Evolutionary conservation across 176 grass and related monocot species (phyloP).

Genomic region (Otatea glauca): DNA sequence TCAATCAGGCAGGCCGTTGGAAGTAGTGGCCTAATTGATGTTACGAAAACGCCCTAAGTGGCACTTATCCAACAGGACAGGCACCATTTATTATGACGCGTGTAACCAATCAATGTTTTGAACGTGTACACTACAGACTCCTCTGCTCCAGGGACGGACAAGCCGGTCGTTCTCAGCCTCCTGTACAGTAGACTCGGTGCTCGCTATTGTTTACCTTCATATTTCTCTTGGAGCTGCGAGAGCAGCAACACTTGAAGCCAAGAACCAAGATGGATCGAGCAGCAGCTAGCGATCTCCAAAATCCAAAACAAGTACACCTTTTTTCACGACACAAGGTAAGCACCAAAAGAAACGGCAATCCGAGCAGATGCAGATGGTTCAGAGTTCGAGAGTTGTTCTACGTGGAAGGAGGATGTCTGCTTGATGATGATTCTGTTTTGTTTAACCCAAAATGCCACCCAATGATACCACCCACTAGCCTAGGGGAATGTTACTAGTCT

Average conservation of each 20-base stretch:
- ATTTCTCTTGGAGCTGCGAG: not conserved
- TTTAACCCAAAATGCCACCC: not conserved
- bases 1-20: not conserved
- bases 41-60: not conserved
- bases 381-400: not conserved
- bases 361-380: not conserved
- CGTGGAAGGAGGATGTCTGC: not conserved
- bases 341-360: not conserved
- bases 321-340: not conserved
- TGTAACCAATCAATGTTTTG: conserved; percentile 7
- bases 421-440: not conserved
- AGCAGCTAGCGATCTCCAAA: not conserved
- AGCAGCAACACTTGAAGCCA: not conserved
- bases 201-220: not conserved
- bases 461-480: conserved; percentile 35
- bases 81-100: not conserved
- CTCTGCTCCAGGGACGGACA: not conserved
- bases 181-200: not conserved
- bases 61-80: not conserved
- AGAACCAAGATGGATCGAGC: not conserved
- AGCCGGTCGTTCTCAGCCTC: not conserved
- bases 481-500: not conserved
- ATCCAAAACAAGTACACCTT: not conserved
- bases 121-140: not conserved
- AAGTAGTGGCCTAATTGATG: not conserved